Conservation (phyloP, 805 yeast genomes). For the Kuraishia capsulata region DNA sequence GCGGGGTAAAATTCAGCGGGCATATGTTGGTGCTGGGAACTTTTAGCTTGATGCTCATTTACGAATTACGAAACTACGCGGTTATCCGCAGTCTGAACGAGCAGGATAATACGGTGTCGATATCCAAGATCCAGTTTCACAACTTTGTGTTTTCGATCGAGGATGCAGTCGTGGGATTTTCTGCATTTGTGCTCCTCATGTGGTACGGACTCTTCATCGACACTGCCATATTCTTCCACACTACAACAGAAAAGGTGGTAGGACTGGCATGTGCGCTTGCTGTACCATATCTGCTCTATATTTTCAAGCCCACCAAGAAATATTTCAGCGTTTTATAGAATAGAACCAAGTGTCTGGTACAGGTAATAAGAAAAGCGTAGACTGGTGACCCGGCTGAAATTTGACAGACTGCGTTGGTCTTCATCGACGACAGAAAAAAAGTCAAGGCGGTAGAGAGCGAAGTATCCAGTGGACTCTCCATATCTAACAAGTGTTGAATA, state of each 20-base stretch:
- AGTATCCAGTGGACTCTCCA: too few species aligned
- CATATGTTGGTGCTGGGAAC: slow-evolving; percentile 28
- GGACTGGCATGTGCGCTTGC: slow-evolving; percentile 31
- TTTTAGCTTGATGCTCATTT: slow-evolving; percentile 18
- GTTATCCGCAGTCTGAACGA: not conserved
- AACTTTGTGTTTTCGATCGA: not conserved
- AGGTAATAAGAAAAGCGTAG: too few species aligned
- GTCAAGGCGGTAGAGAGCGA: too few species aligned
- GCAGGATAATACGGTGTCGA: not conserved
- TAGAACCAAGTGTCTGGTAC: too few species aligned
- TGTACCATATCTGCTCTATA: slow-evolving; percentile 20
- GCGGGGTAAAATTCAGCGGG: slow-evolving; percentile 33
- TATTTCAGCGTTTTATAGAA: not conserved
- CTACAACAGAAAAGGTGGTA: slow-evolving; percentile 32
- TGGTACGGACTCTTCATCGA: slow-evolving; percentile 21
- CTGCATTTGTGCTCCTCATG: not conserved
- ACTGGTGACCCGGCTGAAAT: too few species aligned
- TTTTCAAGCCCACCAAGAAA: not conserved
- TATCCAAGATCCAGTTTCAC: not conserved
- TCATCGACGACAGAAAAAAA: too few species aligned
- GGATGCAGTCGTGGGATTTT: not conserved
- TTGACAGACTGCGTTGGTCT: too few species aligned
- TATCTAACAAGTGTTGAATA: too few species aligned
- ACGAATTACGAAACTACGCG: slow-evolving; percentile 10
- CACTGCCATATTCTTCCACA: slow-evolving; percentile 42